These are phyloP conservation scores for Taphrina pruni DNA, from an alignment of 1,139 yeast species.

Conservation along the genomic window DNA sequence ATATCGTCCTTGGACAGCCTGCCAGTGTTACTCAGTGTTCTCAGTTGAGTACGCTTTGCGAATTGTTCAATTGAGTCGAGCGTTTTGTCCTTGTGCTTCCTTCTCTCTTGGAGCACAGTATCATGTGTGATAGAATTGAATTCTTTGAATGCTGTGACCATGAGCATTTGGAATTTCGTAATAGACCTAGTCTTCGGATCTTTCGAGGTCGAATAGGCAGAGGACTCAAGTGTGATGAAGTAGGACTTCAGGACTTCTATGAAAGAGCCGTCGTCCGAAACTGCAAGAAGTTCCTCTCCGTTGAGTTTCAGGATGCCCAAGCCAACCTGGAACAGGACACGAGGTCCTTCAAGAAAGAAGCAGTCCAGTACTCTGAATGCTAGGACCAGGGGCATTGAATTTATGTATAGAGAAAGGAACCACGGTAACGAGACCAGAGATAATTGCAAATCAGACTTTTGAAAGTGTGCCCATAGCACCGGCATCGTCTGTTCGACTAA, in stretches of 20 bases:
- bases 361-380: slow-evolving; percentile 93
- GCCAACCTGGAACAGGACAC: slow-evolving; percentile 89
- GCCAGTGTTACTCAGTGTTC: slow-evolving; percentile 77
- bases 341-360: slow-evolving; percentile 88
- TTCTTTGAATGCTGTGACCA: slow-evolving; percentile 91
- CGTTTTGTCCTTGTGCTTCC: slow-evolving; percentile 74
- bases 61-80: slow-evolving; percentile 85
- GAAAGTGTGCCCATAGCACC: slow-evolving; percentile 79
- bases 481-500: slow-evolving; percentile 92
- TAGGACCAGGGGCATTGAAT: slow-evolving; percentile 91
- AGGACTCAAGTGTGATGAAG: slow-evolving; percentile 76
- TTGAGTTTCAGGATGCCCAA: slow-evolving; percentile 83
- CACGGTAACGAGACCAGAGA: slow-evolving; percentile 95
- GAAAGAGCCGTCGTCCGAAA: slow-evolving; percentile 92
- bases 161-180: slow-evolving; percentile 84
- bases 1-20: slow-evolving; percentile 65
- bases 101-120: slow-evolving; percentile 70
- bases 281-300: slow-evolving; percentile 77
- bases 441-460: slow-evolving; percentile 81
- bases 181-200: slow-evolving; percentile 69
- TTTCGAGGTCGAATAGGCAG: slow-evolving; percentile 76
- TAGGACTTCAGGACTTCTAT: slow-evolving; percentile 83
- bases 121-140: slow-evolving; percentile 80
- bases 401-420: slow-evolving; percentile 88
- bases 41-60: slow-evolving; percentile 86